Base-by-base conservation (phyloP, 2,329 filamentous ascomycete species). In the Pyrenophora graminea region DNA sequence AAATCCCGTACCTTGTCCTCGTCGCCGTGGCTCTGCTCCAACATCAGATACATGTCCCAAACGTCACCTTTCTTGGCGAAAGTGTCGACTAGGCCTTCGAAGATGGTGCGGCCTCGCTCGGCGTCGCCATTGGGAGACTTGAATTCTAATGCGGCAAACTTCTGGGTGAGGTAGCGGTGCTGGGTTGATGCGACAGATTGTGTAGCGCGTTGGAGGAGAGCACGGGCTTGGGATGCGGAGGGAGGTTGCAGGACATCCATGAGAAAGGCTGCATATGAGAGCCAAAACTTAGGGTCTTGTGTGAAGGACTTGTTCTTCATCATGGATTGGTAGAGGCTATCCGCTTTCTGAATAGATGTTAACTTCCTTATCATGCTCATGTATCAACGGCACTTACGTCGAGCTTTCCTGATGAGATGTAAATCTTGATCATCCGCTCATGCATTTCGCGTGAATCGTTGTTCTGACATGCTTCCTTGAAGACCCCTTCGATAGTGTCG, bases 261-360 rank as follows among this genome's bases (percentile, higher is more conserved):
- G 48, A 99, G 81, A 82, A 97, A 97, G 66, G 89, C 88, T 19
- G 92, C 93, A 75, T 97, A 97, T 79, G 97, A 97, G 74, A 88
- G 81, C 90, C 92, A 99, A 61, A 97, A 85, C 45, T 86, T 84
- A 8, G 90, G 87, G 5, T 87, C 85, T 59, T 87, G 85, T 57
- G 88, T 88, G 68, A 94, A 90, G 53, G 72, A 66, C 55, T 91
- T 92, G 77, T 95, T 97, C 79, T 94, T 95, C 65, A 90, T 80
- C 75, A 96, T 90, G 34, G 81, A 77, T 72, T 94, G 88, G 78
- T 97, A 97, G 62, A 97, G 82, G 18, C 83, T 84, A 68, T 97
- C 91, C 48, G 93, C 93, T 82, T 92, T 88, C 88, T 95, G 73
- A 71, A 58, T 19, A 5, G 40, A 39, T 49, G 44, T 69, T 63